These are phyloP conservation scores for Leucaena leucocephala DNA, from an alignment of 306 rosid genomes.

Conservation along the genomic window DNA sequence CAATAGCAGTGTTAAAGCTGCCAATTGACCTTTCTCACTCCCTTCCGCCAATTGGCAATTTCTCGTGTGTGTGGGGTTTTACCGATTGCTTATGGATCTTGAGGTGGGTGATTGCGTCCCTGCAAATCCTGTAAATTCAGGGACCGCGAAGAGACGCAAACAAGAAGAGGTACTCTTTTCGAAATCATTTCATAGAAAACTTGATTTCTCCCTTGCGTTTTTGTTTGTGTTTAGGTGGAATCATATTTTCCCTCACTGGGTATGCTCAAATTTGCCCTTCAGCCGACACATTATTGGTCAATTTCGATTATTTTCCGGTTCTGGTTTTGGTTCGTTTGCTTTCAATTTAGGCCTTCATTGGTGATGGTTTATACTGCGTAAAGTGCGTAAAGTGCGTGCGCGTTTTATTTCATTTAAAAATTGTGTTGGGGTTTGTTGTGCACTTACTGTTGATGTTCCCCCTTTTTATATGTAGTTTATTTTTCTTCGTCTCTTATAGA, in stretches of 20 bases:
- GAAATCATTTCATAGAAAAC: neutral
- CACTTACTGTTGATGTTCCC: neutral
- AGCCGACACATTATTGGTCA: neutral
- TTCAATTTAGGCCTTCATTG: conserved; percentile 10
- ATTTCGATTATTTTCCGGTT: conserved; percentile 13
- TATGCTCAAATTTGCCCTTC: conserved; percentile 2
- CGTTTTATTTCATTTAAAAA: neutral
- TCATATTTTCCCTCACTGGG: neutral
- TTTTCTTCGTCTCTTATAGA: neutral
- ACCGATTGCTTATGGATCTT: conserved; percentile 49
- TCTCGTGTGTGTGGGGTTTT: neutral
- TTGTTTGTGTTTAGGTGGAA: neutral
- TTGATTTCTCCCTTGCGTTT: neutral
- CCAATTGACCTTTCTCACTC: too few species aligned
- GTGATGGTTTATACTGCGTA: conserved; percentile 34
- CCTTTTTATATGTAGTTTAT: neutral
- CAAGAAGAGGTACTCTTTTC: conserved; percentile 45
- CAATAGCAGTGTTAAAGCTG: too few species aligned
- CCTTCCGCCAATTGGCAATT: too few species aligned
- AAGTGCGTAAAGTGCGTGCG: neutral
- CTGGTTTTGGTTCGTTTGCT: neutral
- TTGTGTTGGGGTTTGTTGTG: neutral
- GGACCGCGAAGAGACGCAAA: conserved; percentile 51
- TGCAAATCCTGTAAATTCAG: conserved; percentile 27
- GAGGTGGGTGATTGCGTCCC: conserved; percentile 30